Base-by-base conservation (phyloP, 1,284 basidiomycete species). In the Puccinia novopanici region DNA sequence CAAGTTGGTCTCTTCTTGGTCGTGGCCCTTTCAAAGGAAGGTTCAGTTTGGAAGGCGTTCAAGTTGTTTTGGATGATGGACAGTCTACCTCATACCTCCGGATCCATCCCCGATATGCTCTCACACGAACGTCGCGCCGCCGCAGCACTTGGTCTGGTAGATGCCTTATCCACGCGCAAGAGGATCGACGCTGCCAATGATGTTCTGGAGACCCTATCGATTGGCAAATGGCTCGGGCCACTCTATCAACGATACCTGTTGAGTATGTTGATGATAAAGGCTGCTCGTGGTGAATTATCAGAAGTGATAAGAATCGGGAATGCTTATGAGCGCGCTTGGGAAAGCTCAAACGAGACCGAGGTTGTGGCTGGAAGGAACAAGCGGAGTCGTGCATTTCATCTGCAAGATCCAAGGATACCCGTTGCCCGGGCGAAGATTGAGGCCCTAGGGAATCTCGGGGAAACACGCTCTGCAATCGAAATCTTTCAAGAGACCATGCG, bases 361-460 rank as follows among this genome's bases (percentile, higher is more conserved):
- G 22, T 24, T 6, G 37, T 68, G 27, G 67, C 42, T 45, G 76
- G 65, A 30, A 45, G 40, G 57, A 79, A 79, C 67, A 70, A 59
- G 22, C 76, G 76, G 34, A 55, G 50, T 22, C 50, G 76, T 10
- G 55, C 1, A 17, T 57, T 79, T 70, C 67, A 71, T 71, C 54
- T 65, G 19, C 76, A 71, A 79, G 61, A 70, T 34, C 65, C 76
- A 27, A 57, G 54, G 45, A 42, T 79, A 22, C 40, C 42, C 15
- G 54, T 71, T 27, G 76, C 76, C n/a, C 76, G 76, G 17, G 76
- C 76, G 15, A 61, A 71, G 54, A 71, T 79, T n/a, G 65, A 79
- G 52, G 76, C 76, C 12, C n/a, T 71, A 24, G 63, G 76, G 3
- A 61, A 50, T 15, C 50, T 67, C 37, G 76, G 76, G 19, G 67